A percentile compares a stretch with the other conserved stretches of the same genome.
Evolutionary conservation across 2,329 filamentous ascomycete genomes (phyloP).

Genomic region (Talaromyces sp.): DNA sequence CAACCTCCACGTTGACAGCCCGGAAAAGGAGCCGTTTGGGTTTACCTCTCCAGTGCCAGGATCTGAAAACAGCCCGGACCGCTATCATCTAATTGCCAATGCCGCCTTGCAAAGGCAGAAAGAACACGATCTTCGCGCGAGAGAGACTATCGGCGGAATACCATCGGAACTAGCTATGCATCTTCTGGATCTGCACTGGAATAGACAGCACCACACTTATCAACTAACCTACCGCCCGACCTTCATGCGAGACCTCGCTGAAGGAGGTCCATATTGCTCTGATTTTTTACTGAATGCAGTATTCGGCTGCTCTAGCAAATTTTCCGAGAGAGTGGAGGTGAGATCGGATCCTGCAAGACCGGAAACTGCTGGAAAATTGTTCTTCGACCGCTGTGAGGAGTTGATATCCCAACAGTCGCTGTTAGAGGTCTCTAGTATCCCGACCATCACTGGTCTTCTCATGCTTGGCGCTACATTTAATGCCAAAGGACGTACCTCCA

Average conservation of each 20-base stretch:
- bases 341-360: slow-evolving; percentile 30
- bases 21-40: slow-evolving; percentile 11
- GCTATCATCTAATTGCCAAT: slow-evolving; percentile 20
- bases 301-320: slow-evolving; percentile 37
- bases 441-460: slow-evolving; percentile 34
- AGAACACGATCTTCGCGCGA: slow-evolving; percentile 15
- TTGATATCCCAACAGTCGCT: slow-evolving; percentile 31
- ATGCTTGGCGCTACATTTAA: slow-evolving; percentile 23
- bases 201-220: slow-evolving; percentile 35
- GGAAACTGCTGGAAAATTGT: slow-evolving; percentile 31
- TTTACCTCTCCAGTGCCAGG: slow-evolving; percentile 4
- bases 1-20: slow-evolving; percentile 14
- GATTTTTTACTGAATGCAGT: slow-evolving; percentile 39
- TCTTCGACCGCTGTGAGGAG: slow-evolving; percentile 36
- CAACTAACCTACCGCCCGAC: slow-evolving; percentile 37
- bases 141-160: slow-evolving; percentile 16
- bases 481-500: slow-evolving; percentile 20
- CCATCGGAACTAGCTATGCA: slow-evolving; percentile 30
- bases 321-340: slow-evolving; percentile 34
- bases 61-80: slow-evolving; percentile 13
- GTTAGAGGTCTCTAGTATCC: slow-evolving; percentile 32
- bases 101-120: slow-evolving; percentile 18
- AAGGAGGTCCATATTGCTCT: slow-evolving; percentile 32
- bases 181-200: slow-evolving; percentile 38
- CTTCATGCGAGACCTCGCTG: slow-evolving; percentile 32